phyloP scores from a whole-genome alignment of 371 early-diverging fungal genomes.

The Rozella allomycis region DNA sequence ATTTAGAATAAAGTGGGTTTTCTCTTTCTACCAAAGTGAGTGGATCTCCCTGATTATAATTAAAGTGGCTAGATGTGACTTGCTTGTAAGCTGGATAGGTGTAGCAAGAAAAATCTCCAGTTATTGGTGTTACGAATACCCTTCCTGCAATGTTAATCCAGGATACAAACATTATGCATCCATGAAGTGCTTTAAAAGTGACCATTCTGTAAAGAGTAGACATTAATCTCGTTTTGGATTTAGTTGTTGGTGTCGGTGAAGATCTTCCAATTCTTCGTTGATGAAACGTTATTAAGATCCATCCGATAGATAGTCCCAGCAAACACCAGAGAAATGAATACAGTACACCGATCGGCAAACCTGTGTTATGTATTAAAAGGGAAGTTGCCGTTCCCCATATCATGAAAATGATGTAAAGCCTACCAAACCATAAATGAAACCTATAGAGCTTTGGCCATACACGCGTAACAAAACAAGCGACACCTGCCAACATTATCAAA shows the following conservation, averaged over 20 bases:
- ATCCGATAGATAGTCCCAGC: neutral
- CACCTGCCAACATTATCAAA: constrained; percentile 1
- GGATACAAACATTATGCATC: constrained; percentile 1
- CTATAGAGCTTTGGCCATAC: neutral
- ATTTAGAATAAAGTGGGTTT: neutral
- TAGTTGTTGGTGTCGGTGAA: neutral
- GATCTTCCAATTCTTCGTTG: constrained; percentile 1
- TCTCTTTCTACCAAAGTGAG: neutral
- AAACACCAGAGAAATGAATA: neutral
- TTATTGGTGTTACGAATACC: constrained; percentile 1
- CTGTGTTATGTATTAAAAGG: constrained; percentile 1
- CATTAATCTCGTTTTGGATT: neutral
- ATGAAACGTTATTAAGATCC: constrained; percentile 1
- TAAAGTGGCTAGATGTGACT: constrained; percentile 1
- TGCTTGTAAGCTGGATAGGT: constrained; percentile 1
- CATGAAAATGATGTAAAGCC: constrained; percentile 1
- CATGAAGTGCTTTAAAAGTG: constrained; percentile 2
- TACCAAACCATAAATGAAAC: constrained; percentile 1
- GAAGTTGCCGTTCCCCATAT: constrained; percentile 1
- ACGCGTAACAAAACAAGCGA: constrained; percentile 1
- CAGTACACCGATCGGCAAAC: constrained; percentile 1
- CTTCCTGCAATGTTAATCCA: constrained; percentile 1
- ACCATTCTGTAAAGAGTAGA: neutral
- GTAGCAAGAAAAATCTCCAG: neutral
- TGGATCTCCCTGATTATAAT: neutral